These are phyloP conservation scores for Schizochytrium sp. DNA, from an alignment of 108 stramenopile genomes.

Conservation along the genomic window DNA sequence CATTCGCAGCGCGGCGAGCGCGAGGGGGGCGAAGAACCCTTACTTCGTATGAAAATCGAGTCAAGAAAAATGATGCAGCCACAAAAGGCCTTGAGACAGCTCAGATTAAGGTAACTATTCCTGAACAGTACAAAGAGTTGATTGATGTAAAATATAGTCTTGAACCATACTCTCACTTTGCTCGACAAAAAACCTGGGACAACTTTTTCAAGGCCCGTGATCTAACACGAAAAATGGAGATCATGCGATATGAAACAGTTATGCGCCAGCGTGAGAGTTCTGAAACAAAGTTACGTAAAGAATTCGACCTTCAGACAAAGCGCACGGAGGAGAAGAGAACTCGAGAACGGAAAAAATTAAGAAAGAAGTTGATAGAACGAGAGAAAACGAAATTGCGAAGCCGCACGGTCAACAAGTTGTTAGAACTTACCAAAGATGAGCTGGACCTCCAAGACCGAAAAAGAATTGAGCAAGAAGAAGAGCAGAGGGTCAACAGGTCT, in stretches of 20 bases:
- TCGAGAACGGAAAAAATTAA: background rate
- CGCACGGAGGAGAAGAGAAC: background rate
- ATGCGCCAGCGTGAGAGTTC: background rate
- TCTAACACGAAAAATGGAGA: background rate
- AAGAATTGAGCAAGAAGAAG: no score
- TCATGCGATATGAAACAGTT: background rate
- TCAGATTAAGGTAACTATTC: background rate
- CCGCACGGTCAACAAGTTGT: background rate
- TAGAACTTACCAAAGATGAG: background rate
- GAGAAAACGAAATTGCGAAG: background rate
- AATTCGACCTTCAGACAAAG: slow-evolving; percentile 3
- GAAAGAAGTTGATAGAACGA: background rate
- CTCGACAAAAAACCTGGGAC: background rate
- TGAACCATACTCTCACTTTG: slow-evolving; percentile 51
- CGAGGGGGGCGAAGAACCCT: background rate
- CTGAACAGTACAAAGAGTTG: background rate
- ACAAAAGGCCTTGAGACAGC: background rate
- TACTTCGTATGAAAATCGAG: background rate
- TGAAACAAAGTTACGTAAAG: background rate
- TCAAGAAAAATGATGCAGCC: background rate
- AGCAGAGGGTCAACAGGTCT: no score
- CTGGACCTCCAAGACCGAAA: no score
- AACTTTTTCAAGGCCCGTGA: background rate
- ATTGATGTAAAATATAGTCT: background rate
- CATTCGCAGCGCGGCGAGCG: background rate